A percentile compares a stretch with the other conserved stretches of the same genome.
These are phyloP conservation scores for Cladosporium halotolerans DNA, from an alignment of 2,329 filamentous ascomycete species.

Conservation along the genomic window DNA sequence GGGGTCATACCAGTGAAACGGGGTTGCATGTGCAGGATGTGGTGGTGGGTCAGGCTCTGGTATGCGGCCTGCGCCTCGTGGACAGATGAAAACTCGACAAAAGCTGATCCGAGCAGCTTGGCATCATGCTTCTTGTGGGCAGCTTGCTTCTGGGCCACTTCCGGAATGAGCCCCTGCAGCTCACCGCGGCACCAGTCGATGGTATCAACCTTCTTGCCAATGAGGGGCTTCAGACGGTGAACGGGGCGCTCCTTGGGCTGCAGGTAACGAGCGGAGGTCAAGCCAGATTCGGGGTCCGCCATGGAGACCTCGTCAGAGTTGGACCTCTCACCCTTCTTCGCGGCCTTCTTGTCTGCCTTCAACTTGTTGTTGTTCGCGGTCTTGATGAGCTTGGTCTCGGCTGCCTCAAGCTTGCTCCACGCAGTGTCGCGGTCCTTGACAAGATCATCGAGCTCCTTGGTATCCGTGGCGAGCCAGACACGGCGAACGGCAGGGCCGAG, in stretches of 20 bases:
- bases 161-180: slow-evolving; percentile 66
- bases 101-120: slow-evolving; percentile 67
- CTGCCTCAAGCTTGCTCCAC: slow-evolving; percentile 75
- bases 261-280: slow-evolving; percentile 68
- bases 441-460: slow-evolving; percentile 68
- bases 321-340: slow-evolving; percentile 50
- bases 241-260: slow-evolving; percentile 67
- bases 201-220: slow-evolving; percentile 87
- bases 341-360: slow-evolving; percentile 60
- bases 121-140: slow-evolving; percentile 59
- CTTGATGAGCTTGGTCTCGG: slow-evolving; percentile 80
- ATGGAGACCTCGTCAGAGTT: slow-evolving; percentile 41
- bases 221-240: slow-evolving; percentile 63
- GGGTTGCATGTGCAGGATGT: slow-evolving; percentile 78
- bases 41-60: slow-evolving; percentile 81
- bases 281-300: slow-evolving; percentile 61
- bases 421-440: slow-evolving; percentile 76
- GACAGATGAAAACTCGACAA: slow-evolving; percentile 82
- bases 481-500: slow-evolving; percentile 76
- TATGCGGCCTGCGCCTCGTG: slow-evolving; percentile 79
- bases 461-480: slow-evolving; percentile 77
- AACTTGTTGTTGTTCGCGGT: slow-evolving; percentile 65
- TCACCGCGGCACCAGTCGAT: slow-evolving; percentile 83
- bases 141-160: slow-evolving; percentile 62
- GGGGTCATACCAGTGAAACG: slow-evolving; percentile 79